These are phyloP conservation scores for Ascochyta rabiei DNA, from an alignment of 2,329 filamentous ascomycete species.

Conservation along the genomic window DNA sequence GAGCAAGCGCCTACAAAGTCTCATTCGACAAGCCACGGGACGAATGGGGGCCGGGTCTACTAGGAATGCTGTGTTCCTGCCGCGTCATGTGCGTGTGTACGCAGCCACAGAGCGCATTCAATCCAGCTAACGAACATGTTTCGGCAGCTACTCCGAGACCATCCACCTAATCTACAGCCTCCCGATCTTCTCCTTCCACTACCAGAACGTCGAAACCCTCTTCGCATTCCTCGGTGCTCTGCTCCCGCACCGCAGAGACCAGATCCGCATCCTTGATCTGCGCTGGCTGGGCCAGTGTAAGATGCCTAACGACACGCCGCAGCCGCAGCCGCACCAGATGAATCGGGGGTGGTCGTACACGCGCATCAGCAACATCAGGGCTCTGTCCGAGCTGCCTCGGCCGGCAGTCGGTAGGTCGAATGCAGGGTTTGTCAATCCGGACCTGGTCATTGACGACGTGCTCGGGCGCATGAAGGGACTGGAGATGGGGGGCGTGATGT, in stretches of 20 bases:
- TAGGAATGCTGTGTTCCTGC: neutral
- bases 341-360: neutral
- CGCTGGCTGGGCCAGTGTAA: neutral
- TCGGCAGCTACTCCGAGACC: neutral
- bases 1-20: neutral
- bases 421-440: neutral
- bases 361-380: neutral
- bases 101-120: too few species aligned
- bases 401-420: neutral
- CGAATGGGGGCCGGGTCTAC: neutral
- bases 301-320: neutral
- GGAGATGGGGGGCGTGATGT: neutral
- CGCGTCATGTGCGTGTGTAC: neutral
- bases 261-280: neutral
- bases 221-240: neutral
- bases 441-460: neutral
- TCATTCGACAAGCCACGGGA: neutral
- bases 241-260: neutral
- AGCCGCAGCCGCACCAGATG: neutral
- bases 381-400: neutral
- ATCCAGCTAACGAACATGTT: neutral
- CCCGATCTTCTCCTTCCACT: neutral
- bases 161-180: constrained; percentile 2
- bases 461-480: neutral
- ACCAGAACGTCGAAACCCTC: constrained; percentile 1